Evolutionary conservation across 371 early-diverging fungal species (phyloP).

Genomic region (Lichtheimia ramosa): DNA sequence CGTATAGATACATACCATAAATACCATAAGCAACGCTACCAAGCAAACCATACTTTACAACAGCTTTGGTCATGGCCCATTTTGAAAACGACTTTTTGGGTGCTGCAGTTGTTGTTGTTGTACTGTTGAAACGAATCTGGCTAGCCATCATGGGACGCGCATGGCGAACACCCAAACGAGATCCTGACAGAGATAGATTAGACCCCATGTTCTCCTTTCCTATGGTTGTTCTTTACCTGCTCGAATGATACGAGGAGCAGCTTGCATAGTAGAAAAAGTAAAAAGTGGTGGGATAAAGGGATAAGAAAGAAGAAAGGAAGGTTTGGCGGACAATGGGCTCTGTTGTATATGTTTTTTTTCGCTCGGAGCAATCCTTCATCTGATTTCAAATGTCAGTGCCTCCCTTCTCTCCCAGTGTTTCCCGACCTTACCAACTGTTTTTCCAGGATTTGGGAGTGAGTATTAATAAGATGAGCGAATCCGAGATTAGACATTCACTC

Average conservation of each 20-base stretch:
- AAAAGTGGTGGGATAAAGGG: background rate
- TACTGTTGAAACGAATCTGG: slow-evolving; percentile 14
- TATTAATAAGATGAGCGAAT: slow-evolving; percentile 1
- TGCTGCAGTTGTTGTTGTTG: background rate
- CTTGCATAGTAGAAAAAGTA: slow-evolving; percentile 8
- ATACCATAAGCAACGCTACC: slow-evolving; percentile 32
- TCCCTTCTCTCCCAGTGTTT: background rate
- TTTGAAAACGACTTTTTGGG: slow-evolving; percentile 20
- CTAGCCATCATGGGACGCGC: background rate
- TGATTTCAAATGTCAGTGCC: slow-evolving; percentile 3
- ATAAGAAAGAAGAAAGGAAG: background rate
- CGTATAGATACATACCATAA: slow-evolving; percentile 34
- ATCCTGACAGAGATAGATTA: background rate
- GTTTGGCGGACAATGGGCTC: background rate
- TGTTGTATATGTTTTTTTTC: background rate
- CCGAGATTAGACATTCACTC: too few relatives aligned
- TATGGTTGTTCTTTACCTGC: background rate
- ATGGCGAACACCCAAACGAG: slow-evolving; percentile 7
- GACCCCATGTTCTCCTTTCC: background rate
- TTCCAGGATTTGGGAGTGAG: background rate
- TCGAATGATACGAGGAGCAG: slow-evolving; percentile 6
- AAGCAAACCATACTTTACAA: slow-evolving; percentile 38
- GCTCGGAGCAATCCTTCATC: background rate
- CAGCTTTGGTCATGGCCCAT: slow-evolving; percentile 32
- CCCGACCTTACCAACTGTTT: background rate